Evolutionary conservation across 2,329 filamentous ascomycete genomes (phyloP).

Genomic region (Mollisia scopiformis): DNA sequence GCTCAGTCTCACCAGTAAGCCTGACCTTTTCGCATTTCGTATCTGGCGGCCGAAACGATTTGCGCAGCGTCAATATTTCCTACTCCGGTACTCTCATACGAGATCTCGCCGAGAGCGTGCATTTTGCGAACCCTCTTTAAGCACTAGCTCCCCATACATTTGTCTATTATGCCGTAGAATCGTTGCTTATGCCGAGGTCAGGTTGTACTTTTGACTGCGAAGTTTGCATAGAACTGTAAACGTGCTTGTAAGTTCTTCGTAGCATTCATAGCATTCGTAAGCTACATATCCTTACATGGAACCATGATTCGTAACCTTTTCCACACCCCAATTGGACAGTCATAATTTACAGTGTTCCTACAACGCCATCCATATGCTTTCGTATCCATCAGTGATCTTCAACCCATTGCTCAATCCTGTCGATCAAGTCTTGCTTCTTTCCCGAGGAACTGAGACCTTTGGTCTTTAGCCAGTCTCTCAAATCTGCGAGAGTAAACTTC

Average conservation of each 20-base stretch:
- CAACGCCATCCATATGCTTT: not conserved
- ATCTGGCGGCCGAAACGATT: not conserved
- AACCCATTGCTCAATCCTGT: conserved; percentile 30
- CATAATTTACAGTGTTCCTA: conserved; percentile 1
- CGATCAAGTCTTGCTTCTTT: conserved; percentile 32
- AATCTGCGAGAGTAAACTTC: conserved; percentile 26
- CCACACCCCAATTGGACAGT: not conserved
- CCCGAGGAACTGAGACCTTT: conserved; percentile 28
- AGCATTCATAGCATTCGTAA: not conserved
- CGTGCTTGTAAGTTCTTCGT: not conserved
- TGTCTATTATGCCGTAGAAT: not conserved
- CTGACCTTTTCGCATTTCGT: not conserved
- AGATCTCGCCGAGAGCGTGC: not conserved
- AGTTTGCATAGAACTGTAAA: not conserved
- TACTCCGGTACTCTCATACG: not conserved
- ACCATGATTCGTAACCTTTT: not conserved
- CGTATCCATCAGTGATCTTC: conserved; percentile 22
- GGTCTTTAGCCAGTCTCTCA: conserved; percentile 27
- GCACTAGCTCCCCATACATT: no score
- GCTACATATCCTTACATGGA: not conserved
- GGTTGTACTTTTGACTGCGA: no score
- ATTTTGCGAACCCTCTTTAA: not conserved
- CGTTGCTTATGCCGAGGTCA: not conserved
- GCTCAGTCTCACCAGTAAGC: not conserved
- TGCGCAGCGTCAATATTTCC: not conserved